Evolutionary conservation across 1,284 basidiomycete genomes (phyloP), one percentile per base, ranked within the genome.

Genomic region (Hemileccinum hortonii): DNA sequence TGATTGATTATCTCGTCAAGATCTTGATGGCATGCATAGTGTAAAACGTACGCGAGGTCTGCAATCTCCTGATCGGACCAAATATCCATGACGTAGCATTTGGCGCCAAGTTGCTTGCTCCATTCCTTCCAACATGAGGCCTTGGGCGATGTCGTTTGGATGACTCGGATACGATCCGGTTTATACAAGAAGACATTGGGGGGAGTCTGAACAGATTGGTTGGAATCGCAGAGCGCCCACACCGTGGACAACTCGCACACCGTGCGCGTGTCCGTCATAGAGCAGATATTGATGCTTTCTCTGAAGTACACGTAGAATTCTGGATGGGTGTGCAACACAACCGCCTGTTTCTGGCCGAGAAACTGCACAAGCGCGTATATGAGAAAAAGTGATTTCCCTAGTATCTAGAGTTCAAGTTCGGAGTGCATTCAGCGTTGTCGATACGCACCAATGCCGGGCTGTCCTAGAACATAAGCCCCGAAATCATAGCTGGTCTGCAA

Each of bases 331-430:
- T 53, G 33, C 26, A 29, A 24, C 0, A 32, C 52, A 36, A 55
- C 47, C 0, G 22, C 1, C 6, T 16, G 22, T 33, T 24, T 7
- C 19, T 49, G 11, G 6, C 46, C 43, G 8, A 55, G 44, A 30
- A 15, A 15, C 4, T 3, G 7, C 10, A 55, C 36, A 0, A 55
- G 53, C 2, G 49, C 3, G 8, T 55, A 49, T 5, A 24, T 11
- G 1, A 55, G 36, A n/a, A 49, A 50, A 19, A 44, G 16, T 0
- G 47, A 32, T 18, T 56, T 56, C 4, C 54, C 48, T 56, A 14
- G 3, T 2, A 15, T 19, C 3, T 29, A 37, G 12, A 10, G 16
- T 21, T 9, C 32, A 21, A 9, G 19, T 16, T 19, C 10, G 3
- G 21, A 10, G 10, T 29, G 26, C 10, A 29, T 6, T 10, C 10